These are phyloP conservation scores for Ogataea polymorpha DNA, from an alignment of 805 yeast species.

Conservation along the genomic window DNA sequence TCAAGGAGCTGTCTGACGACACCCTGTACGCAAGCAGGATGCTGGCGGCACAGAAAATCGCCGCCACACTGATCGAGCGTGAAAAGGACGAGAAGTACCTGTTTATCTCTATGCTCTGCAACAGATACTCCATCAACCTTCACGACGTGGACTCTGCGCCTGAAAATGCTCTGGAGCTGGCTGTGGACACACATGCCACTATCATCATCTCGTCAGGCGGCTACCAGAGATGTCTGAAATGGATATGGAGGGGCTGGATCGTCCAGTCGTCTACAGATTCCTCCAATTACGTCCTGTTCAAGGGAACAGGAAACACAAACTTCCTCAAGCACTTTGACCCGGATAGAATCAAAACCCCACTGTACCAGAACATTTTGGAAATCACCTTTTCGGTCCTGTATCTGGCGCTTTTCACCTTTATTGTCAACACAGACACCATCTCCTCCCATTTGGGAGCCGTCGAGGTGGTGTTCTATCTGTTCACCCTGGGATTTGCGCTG, in stretches of 20 bases:
- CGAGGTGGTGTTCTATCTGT: slow-evolving; percentile 59
- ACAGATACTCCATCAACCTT: slow-evolving; percentile 63
- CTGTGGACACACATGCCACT: slow-evolving; percentile 81
- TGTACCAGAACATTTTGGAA: slow-evolving; percentile 74
- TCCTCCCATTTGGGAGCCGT: slow-evolving; percentile 36
- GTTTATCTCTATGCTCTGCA: slow-evolving; percentile 74
- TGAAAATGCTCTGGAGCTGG: slow-evolving; percentile 75
- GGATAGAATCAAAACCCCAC: slow-evolving; percentile 79
- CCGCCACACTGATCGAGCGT: slow-evolving; percentile 64
- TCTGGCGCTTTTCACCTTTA: slow-evolving; percentile 56
- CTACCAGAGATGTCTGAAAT: slow-evolving; percentile 78
- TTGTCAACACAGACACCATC: slow-evolving; percentile 57
- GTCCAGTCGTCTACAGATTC: slow-evolving; percentile 72
- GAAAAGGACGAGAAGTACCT: slow-evolving; percentile 58
- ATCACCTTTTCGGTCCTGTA: slow-evolving; percentile 64
- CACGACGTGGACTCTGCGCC: slow-evolving; percentile 63
- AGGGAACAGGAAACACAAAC: slow-evolving; percentile 52
- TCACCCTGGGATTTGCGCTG: slow-evolving; percentile 61
- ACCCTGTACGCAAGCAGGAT: slow-evolving; percentile 60
- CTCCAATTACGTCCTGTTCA: slow-evolving; percentile 61
- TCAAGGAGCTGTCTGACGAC: slow-evolving; percentile 62
- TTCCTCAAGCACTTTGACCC: slow-evolving; percentile 71
- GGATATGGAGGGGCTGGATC: slow-evolving; percentile 95
- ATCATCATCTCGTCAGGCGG: slow-evolving; percentile 76
- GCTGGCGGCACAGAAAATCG: slow-evolving; percentile 69